Conservation (phyloP, 2,329 filamentous ascomycete species). For the Arthroderma uncinatum region DNA sequence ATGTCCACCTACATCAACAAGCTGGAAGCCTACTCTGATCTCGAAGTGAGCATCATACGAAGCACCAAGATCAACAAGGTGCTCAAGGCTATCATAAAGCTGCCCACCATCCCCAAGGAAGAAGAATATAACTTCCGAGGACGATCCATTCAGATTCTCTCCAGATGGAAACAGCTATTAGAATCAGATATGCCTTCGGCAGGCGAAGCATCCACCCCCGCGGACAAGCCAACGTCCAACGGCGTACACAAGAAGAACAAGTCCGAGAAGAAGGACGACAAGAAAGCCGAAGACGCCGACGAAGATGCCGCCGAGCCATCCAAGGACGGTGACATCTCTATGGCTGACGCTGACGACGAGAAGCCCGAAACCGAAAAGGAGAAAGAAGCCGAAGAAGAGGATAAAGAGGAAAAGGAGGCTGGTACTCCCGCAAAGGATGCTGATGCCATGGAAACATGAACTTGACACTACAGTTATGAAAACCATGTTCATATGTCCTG, state of each 20-base stretch:
- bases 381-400: neutral
- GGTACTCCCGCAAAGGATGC: neutral
- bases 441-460: constrained; percentile 3
- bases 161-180: constrained; percentile 81
- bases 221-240: constrained; percentile 27
- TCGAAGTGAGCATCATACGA: constrained; percentile 82
- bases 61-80: constrained; percentile 98
- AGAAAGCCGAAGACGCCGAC: constrained; percentile 16
- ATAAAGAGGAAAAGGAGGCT: constrained; percentile 4
- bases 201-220: constrained; percentile 17
- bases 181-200: constrained; percentile 44
- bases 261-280: constrained; percentile 21
- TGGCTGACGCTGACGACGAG: constrained; percentile 13
- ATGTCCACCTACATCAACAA: constrained; percentile 47
- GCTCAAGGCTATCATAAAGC: constrained; percentile 82
- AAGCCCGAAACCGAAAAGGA: constrained; percentile 6
- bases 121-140: constrained; percentile 82
- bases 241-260: constrained; percentile 26
- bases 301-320: constrained; percentile 24
- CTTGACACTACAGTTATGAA: neutral
- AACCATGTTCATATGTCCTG: neutral
- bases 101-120: constrained; percentile 74
- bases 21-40: constrained; percentile 66
- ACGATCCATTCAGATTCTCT: constrained; percentile 66
- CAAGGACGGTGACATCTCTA: constrained; percentile 13